Base-by-base conservation (phyloP, 352 stramenopile species). In the Aphanomyces euteiches region DNA sequence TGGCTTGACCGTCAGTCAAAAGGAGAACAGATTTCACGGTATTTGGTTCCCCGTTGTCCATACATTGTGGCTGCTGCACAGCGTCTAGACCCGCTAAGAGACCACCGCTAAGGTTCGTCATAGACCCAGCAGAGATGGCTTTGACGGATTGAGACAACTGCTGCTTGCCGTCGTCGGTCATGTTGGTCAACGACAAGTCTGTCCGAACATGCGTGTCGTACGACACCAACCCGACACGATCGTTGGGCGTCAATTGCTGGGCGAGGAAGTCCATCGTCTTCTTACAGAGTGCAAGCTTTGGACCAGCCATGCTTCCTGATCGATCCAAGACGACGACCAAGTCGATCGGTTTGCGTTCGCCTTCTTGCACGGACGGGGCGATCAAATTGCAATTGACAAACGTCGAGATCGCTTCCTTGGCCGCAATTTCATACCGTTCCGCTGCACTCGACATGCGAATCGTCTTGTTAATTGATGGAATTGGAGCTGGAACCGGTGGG, bases 241-340 rank as follows among this genome's bases (percentile, higher is more conserved):
- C 83, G 7, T 79, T 47, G n/a, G 80, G 54, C 10, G 73, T 47
- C 36, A 90, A 72, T 58, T 85, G 73, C 12, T 76, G 38, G 4
- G 84, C 36, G 1, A 90, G 63, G 10, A 86, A 59, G n/a, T 76
- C 54, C n/a, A 83, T 66, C 10, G 81, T 90, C 12, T 76, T 79
- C 63, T 89, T 89, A 72, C 83, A 90, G 3, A 88, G 67, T 21
- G 78, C 63, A 0, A 90, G 59, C 67, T 87, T 87, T n/a, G 74
- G 56, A 7, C 71, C 63, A 4, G n/a, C 17, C 83, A 90, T 90
- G 45, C 69, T 79, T n/a, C 77, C 79, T 36, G 61, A 78, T 3
- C 77, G 54, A 74, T 90, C 81, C 10, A 89, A 58, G 8, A 77
- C 83, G 4, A 89, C 81, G 17, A 82, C 75, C 4, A 89, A 73